Percentiles rank a stretch among this genome's conserved stretches.
phyloP scores from a whole-genome alignment of 192 early-diverging fungal species.

The Obelidium mucronatum region DNA sequence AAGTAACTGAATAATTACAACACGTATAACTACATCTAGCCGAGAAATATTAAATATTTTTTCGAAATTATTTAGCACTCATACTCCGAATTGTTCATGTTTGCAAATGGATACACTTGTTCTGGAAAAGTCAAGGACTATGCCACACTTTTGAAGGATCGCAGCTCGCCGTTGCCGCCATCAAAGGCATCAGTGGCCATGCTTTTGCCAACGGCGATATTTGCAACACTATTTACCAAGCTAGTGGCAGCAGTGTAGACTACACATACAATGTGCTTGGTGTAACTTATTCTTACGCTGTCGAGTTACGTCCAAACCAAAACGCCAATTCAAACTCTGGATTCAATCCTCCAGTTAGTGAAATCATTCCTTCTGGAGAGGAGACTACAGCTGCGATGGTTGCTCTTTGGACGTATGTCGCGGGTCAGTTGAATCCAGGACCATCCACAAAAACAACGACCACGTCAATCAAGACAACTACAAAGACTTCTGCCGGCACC shows the following conservation, averaged over 20 bases:
- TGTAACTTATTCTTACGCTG: constrained; percentile 39
- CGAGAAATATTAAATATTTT: no score
- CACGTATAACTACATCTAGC: no score
- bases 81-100: constrained; percentile 71
- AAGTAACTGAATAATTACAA: no score
- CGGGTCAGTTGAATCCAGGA: no score
- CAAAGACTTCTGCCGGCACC: no score
- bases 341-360: constrained; percentile 36
- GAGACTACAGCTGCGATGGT: constrained; percentile 36
- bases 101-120: constrained; percentile 43
- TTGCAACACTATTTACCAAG: constrained; percentile 45
- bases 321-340: constrained; percentile 14
- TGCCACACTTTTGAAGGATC: constrained; percentile 22
- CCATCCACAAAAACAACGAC: no score
- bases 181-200: constrained; percentile 28
- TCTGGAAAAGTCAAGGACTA: constrained; percentile 31
- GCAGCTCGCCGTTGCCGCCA: constrained; percentile 31
- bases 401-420: constrained; percentile 37
- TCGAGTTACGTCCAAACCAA: constrained; percentile 44
- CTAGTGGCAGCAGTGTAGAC: constrained; percentile 43
- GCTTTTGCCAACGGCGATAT: constrained; percentile 31
- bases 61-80: no score
- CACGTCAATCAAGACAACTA: no score
- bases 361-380: constrained; percentile 41
- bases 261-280: constrained; percentile 39